A percentile compares a stretch with the other conserved stretches of the same genome.
These are phyloP conservation scores for Candida quercuum DNA, from an alignment of 805 yeast genomes.

Conservation along the genomic window DNA sequence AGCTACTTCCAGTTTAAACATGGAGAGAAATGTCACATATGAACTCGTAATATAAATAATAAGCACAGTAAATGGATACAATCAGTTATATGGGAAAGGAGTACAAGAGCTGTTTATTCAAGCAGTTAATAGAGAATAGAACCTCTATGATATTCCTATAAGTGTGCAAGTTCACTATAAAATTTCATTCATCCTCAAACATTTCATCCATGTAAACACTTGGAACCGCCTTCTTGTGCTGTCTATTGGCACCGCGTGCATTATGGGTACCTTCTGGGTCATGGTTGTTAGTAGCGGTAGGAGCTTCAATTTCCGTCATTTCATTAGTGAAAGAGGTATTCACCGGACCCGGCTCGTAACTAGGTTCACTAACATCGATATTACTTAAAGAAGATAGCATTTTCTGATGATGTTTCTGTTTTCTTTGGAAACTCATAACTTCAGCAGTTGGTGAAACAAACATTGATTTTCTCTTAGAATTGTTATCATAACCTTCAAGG, in stretches of 20 bases:
- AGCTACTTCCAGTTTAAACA: too few species aligned
- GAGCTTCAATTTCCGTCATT: too few species aligned
- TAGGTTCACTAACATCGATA: constrained; percentile 15
- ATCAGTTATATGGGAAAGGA: too few species aligned
- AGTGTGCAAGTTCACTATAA: not conserved
- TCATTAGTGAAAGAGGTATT: too few species aligned
- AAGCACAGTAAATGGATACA: too few species aligned
- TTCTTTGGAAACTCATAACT: constrained; percentile 43
- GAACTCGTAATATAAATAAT: too few species aligned
- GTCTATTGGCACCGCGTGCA: constrained; percentile 11
- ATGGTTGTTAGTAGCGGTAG: not conserved
- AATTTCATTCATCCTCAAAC: constrained; percentile 31
- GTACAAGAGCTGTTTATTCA: too few species aligned
- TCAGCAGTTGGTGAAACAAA: constrained; percentile 81
- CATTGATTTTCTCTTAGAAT: constrained; percentile 35
- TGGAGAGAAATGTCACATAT: too few species aligned
- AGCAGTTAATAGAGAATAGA: too few species aligned
- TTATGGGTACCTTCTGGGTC: too few species aligned
- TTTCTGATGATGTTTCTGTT: constrained; percentile 34
- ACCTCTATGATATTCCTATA: too few species aligned
- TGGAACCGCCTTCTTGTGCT: constrained; percentile 33
- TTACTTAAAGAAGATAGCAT: constrained; percentile 32
- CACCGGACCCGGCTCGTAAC: too few species aligned
- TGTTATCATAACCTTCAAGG: constrained; percentile 15
- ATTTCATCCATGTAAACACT: constrained; percentile 45